phyloP scores from a whole-genome alignment of 1,139 yeast genomes.

The Eremothecium sinecaudum region DNA sequence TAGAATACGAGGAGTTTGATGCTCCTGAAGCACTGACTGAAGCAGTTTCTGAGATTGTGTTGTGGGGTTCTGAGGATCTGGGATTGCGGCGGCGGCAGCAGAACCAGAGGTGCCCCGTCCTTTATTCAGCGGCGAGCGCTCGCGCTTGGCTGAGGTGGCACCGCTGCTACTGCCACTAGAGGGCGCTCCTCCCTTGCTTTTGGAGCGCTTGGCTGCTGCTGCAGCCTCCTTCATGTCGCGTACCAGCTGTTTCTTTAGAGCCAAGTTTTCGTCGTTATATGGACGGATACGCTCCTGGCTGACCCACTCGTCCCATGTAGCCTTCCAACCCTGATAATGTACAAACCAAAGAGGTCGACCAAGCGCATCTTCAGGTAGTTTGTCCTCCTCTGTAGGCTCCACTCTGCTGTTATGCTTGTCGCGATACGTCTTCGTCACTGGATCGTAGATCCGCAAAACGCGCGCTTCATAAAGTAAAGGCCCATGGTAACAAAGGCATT shows the following conservation, averaged over 20 bases:
- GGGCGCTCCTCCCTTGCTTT: conserved; percentile 7
- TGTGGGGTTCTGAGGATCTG: conserved; percentile 8
- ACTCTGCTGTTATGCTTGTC: conserved; percentile 30
- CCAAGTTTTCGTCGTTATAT: conserved; percentile 58
- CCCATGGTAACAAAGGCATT: conserved; percentile 81
- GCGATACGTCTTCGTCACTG: conserved; percentile 32
- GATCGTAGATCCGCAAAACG: conserved; percentile 54
- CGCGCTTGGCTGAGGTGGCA: conserved; percentile 7
- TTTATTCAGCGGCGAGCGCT: conserved; percentile 4
- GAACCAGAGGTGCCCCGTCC: conserved; percentile 1
- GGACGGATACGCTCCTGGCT: conserved; percentile 57
- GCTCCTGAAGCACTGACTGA: conserved; percentile 5
- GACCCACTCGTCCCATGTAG: conserved; percentile 98
- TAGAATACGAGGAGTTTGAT: conserved; percentile 38
- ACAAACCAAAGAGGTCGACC: conserved; percentile 45
- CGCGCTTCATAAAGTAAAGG: conserved; percentile 87
- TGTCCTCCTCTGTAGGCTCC: conserved; percentile 13
- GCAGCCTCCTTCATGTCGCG: conserved; percentile 34
- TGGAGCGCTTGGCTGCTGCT: conserved; percentile 14
- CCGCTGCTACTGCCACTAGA: conserved; percentile 8
- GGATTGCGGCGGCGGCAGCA: not conserved
- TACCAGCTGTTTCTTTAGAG: conserved; percentile 55
- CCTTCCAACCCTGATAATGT: conserved; percentile 94
- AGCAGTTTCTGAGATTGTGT: not conserved
- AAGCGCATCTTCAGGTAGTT: conserved; percentile 39